Conservation (phyloP, 2,329 filamentous ascomycete genomes). For the Penicillium sumatraense region DNA sequence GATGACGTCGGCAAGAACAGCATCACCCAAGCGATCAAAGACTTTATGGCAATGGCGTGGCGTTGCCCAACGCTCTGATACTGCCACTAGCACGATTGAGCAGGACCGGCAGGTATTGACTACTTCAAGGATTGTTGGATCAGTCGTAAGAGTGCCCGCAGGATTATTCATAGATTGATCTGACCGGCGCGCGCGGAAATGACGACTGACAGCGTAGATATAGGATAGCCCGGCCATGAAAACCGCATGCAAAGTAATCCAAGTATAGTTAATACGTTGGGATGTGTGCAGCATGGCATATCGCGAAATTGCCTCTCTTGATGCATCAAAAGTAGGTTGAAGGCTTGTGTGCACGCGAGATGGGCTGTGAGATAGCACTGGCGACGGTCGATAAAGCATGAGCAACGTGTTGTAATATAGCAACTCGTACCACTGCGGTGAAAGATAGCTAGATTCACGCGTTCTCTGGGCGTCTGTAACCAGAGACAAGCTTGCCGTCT, state of each 20-base stretch:
- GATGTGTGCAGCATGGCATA: slow-evolving; percentile 53
- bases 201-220: slow-evolving; percentile 48
- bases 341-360: slow-evolving; percentile 31
- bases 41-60: slow-evolving; percentile 49
- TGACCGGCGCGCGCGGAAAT: slow-evolving; percentile 40
- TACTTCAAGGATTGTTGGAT: slow-evolving; percentile 48
- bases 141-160: slow-evolving; percentile 29
- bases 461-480: background rate
- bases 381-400: slow-evolving; percentile 50
- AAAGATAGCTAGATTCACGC: slow-evolving; percentile 46
- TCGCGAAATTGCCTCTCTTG: slow-evolving; percentile 46
- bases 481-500: slow-evolving; percentile 17
- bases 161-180: slow-evolving; percentile 3
- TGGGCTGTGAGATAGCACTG: slow-evolving; percentile 33
- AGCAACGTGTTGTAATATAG: slow-evolving; percentile 50
- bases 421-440: slow-evolving; percentile 49
- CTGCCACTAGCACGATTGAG: slow-evolving; percentile 52
- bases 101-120: slow-evolving; percentile 50
- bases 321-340: slow-evolving; percentile 46
- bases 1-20: slow-evolving; percentile 47
- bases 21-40: slow-evolving; percentile 50
- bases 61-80: slow-evolving; percentile 49
- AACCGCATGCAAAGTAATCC: slow-evolving; percentile 55
- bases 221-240: slow-evolving; percentile 54
- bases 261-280: slow-evolving; percentile 52